Conservation (phyloP, 495 filamentous ascomycete species). For the Annulohypoxylon maeteangense region DNA sequence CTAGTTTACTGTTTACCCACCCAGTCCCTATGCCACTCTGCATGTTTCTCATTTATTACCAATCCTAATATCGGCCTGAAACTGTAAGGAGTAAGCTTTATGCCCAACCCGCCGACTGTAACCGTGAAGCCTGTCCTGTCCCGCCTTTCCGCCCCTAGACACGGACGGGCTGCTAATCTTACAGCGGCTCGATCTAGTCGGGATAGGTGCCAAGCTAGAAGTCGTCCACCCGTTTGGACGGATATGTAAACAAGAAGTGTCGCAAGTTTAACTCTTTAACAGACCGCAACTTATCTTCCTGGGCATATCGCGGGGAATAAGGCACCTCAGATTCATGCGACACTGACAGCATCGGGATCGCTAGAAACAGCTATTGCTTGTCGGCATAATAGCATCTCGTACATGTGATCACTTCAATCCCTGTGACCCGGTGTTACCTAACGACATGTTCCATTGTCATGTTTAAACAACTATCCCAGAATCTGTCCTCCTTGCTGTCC, state of each 20-base stretch:
- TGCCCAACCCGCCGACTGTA: conserved; percentile 34
- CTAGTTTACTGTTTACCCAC: too few species aligned
- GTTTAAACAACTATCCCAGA: not conserved
- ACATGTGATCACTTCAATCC: conserved; percentile 1
- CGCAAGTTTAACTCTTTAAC: conserved; percentile 6
- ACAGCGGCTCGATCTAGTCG: conserved; percentile 17
- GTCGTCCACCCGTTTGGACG: conserved; percentile 10
- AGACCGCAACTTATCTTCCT: conserved; percentile 3
- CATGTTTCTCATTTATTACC: conserved; percentile 6
- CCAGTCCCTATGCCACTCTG: too few species aligned
- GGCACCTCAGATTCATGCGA: not conserved
- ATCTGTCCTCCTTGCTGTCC: not conserved
- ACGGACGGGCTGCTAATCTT: conserved; percentile 29
- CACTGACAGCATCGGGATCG: not conserved
- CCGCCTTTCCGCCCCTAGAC: conserved; percentile 19
- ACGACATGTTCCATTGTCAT: conserved; percentile 13
- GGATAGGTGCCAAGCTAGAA: conserved; percentile 25
- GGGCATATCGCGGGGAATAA: conserved; percentile 8
- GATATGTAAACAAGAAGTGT: conserved; percentile 8
- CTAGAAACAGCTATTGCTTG: not conserved
- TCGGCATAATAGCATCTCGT: conserved; percentile 17
- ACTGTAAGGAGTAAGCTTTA: conserved; percentile 21
- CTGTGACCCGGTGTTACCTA: conserved; percentile 7
- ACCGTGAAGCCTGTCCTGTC: conserved; percentile 14
- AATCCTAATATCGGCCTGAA: conserved; percentile 25